A percentile compares a stretch with the other conserved stretches of the same genome.
Conservation (phyloP, 306 rosid genomes). For the Ammopiptanthus mongolicus region DNA sequence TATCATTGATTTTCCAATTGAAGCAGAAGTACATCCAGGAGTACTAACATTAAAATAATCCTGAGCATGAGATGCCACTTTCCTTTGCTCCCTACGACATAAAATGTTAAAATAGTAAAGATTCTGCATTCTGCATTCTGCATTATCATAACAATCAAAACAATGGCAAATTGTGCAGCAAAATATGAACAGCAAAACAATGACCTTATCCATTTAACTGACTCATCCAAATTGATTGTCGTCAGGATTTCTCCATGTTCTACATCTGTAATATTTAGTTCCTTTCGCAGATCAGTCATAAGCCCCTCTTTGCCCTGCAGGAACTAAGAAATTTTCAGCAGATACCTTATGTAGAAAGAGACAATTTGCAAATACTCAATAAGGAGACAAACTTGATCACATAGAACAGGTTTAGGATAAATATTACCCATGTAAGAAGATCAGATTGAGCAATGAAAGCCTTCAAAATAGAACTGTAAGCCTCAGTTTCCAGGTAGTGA, state of each 20-base stretch:
- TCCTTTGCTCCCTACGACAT: conserved; percentile 36
- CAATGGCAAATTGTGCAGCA: not conserved
- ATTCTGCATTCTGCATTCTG: not conserved
- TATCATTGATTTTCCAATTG: conserved; percentile 10
- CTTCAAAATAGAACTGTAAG: conserved; percentile 36
- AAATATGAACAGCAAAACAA: not conserved
- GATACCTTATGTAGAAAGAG: not conserved
- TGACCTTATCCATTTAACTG: conserved; percentile 36
- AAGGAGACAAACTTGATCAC: not conserved
- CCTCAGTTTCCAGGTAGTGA: conserved; percentile 35
- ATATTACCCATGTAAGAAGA: conserved; percentile 40
- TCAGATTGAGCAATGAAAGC: conserved; percentile 46
- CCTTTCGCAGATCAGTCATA: conserved; percentile 45
- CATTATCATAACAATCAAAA: not conserved
- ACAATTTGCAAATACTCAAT: not conserved
- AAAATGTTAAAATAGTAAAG: not conserved
- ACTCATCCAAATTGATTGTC: conserved; percentile 26
- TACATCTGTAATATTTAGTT: conserved; percentile 35
- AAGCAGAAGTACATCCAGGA: conserved; percentile 17
- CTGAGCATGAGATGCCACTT: conserved; percentile 10
- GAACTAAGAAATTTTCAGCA: not conserved
- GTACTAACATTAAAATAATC: conserved; percentile 8
- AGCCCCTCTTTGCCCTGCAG: conserved; percentile 40
- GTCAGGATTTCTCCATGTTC: conserved; percentile 37
- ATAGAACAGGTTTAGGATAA: not conserved